Evolutionary conservation across 495 filamentous ascomycete genomes (phyloP), one percentile per base, ranked within the genome.

Genomic region (Viridothelium virens): DNA sequence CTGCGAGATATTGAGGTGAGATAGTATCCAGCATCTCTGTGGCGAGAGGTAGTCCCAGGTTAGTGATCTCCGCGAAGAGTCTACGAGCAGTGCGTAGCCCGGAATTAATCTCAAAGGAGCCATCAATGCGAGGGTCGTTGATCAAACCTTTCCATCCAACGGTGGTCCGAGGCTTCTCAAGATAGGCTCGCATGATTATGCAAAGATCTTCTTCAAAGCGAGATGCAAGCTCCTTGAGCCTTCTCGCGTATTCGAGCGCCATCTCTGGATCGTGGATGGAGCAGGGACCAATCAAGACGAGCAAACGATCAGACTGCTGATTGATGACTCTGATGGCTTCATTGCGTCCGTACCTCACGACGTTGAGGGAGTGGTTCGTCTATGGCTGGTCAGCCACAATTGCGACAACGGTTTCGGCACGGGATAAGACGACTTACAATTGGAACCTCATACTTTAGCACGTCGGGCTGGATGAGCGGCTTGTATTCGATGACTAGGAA

Each of bases 131-230:
- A 0, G 93, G 93, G 72, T 97, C 93, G 77, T 97, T 97, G 81
- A 97, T 96, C 69, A 97, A 82, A 39, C 93, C 93, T 79, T 97
- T 97, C 93, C 93, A 97, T 71, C 93, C 93, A 44, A 97, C 92
- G 1, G 93, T 97, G 16, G 93, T 97, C 41, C 93, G 87, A 38
- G 93, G 93, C 82, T 97, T 97, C 83, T 97, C 93, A 34, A 97
- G 89, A 80, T 97, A 97, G 75, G 93, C 91, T 66, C 93, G 89
- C 93, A 97, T 97, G 73, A 97, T 86, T 73, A 97, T 86, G 69
- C 85, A 87, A 39, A 97, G 82, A 73, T 96, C 92, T 68, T 86
- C 84, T 64, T 84, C 83, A 62, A 95, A 86, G 78, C 86, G 87
- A 31, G 84, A 80, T 31, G 87, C 81, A 31, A 96, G 77, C 37